A percentile compares a stretch with the other conserved stretches of the same genome.
Conservation (phyloP, 768 basidiomycete genomes). For the Lactarius psammicola region DNA sequence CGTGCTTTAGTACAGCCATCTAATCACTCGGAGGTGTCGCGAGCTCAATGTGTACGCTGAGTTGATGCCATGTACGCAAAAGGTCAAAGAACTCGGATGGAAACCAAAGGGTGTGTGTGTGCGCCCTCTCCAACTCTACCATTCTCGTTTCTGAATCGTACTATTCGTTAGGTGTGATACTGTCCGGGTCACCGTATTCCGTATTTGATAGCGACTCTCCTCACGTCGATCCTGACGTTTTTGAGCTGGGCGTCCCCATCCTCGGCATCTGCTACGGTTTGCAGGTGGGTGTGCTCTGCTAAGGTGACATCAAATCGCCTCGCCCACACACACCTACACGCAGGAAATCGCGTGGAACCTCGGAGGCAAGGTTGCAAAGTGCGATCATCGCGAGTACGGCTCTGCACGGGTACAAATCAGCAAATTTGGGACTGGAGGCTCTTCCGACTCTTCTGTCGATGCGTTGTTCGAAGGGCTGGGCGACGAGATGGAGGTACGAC, state of each 20-base stretch:
- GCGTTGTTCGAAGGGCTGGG: conserved; percentile 83
- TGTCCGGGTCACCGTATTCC: conserved; percentile 97
- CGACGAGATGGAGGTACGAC: conserved; percentile 79
- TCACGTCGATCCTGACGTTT: conserved; percentile 90
- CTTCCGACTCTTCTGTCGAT: conserved; percentile 57
- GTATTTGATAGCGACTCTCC: conserved; percentile 93
- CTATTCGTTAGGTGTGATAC: conserved; percentile 77
- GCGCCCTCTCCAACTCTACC: conserved; percentile 25
- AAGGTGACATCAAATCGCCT: background rate
- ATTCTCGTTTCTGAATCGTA: background rate
- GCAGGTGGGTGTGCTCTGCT: conserved; percentile 56
- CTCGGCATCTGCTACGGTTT: conserved; percentile 98
- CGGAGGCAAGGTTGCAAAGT: conserved; percentile 79
- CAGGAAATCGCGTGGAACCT: conserved; percentile 93
- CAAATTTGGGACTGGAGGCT: conserved; percentile 51
- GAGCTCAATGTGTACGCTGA: conserved; percentile 98
- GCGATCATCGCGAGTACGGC: conserved; percentile 94
- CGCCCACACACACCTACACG: background rate
- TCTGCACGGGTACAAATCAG: conserved; percentile 78
- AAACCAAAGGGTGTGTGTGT: conserved; percentile 87
- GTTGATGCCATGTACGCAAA: conserved; percentile 93
- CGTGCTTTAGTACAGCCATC: conserved; percentile 79
- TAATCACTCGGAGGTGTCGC: conserved; percentile 96
- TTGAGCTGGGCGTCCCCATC: conserved; percentile 83
- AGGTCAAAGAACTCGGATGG: conserved; percentile 83